Conservation (phyloP, 345 rosid species). For the Lagerstroemia speciosa region DNA sequence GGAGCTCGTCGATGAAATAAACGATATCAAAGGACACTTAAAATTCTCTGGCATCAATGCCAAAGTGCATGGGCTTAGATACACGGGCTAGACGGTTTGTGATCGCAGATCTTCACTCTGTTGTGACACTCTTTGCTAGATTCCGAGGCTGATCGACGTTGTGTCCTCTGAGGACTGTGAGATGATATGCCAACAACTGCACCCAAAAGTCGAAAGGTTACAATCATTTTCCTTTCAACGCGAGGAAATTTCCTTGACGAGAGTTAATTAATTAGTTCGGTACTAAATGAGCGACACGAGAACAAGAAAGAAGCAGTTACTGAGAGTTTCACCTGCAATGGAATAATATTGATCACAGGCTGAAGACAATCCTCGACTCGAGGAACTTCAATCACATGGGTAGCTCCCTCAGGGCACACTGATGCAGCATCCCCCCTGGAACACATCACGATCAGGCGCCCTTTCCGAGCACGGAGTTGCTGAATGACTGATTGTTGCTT, state of each 20-base stretch:
- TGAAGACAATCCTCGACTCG: conserved; percentile 93
- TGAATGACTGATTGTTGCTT: conserved; percentile 91
- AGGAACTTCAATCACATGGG: conserved; percentile 78
- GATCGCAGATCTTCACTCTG: conserved; percentile 28
- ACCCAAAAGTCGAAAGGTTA: background rate
- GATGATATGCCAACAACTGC: conserved; percentile 84
- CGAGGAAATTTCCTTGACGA: background rate
- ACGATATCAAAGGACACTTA: background rate
- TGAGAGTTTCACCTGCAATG: conserved; percentile 55
- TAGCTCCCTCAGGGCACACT: conserved; percentile 60
- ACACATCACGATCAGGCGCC: conserved; percentile 74
- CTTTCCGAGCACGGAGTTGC: conserved; percentile 89
- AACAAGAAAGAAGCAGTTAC: background rate
- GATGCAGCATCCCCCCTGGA: conserved; percentile 75
- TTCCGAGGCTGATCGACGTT: conserved; percentile 92
- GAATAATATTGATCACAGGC: conserved; percentile 74
- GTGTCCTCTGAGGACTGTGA: conserved; percentile 71
- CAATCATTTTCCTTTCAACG: background rate
- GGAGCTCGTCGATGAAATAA: background rate
- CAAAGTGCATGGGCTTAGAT: background rate
- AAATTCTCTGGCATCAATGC: background rate
- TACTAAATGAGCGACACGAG: background rate
- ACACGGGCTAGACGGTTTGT: background rate
- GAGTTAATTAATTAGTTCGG: background rate
- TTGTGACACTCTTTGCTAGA: conserved; percentile 83